phyloP scores from a whole-genome alignment of 305 asterid species.

The Fraxinus albicans region DNA sequence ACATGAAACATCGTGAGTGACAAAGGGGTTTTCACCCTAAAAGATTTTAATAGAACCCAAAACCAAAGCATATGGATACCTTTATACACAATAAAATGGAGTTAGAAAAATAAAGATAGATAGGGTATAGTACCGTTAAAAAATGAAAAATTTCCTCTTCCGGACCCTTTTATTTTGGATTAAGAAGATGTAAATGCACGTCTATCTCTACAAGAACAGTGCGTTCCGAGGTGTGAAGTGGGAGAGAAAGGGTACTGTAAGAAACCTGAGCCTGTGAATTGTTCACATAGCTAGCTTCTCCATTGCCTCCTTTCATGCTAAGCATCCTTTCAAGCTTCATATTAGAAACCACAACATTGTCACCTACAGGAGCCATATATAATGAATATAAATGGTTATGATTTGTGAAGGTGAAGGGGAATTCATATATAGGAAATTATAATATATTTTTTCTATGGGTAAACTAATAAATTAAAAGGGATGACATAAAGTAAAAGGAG shows the following conservation, averaged over 20 bases:
- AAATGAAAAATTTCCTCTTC: not conserved
- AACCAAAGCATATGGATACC: slow-evolving; percentile 13
- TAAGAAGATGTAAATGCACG: not conserved
- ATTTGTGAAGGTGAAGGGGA: not conserved
- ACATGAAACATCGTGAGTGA: not conserved
- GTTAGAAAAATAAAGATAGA: not conserved
- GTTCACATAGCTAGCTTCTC: slow-evolving; percentile 82
- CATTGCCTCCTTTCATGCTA: slow-evolving; percentile 62
- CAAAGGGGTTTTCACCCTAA: not conserved
- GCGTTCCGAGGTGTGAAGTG: not conserved
- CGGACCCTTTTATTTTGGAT: not conserved
- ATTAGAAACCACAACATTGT: slow-evolving; percentile 59
- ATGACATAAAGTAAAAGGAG: not conserved
- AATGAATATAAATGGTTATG: not conserved
- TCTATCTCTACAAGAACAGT: not conserved
- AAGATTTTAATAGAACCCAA: not conserved
- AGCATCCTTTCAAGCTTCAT: slow-evolving; percentile 65
- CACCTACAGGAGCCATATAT: slow-evolving; percentile 51
- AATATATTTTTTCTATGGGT: not conserved
- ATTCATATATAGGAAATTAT: not conserved
- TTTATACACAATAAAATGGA: not conserved
- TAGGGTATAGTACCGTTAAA: not conserved
- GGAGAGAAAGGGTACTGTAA: not conserved
- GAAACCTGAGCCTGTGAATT: slow-evolving; percentile 92
- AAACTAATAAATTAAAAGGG: not conserved